phyloP scores from a whole-genome alignment of 2,329 filamentous ascomycete genomes.

The Neurospora sp. region DNA sequence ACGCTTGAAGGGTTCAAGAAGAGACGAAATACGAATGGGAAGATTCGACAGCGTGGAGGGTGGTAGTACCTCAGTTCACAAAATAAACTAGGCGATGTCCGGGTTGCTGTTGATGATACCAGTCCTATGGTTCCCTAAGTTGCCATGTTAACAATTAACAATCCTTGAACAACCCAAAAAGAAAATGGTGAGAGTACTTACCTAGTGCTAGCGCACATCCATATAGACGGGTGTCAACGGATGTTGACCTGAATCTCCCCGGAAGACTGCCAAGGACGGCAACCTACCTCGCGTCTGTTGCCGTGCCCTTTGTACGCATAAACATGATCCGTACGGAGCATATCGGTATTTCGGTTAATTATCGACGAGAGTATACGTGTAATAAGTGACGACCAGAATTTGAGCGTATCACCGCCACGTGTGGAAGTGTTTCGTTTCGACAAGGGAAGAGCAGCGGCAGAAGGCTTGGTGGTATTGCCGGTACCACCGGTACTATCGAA shows the following conservation, averaged over 20 bases:
- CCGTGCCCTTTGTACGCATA: not conserved
- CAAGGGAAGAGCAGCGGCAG: not conserved
- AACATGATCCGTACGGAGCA: not conserved
- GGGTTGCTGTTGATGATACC: not conserved
- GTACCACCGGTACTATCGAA: not conserved
- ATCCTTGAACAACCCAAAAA: not conserved
- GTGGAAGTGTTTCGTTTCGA: not conserved
- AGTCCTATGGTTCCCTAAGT: not conserved
- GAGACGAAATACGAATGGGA: not conserved
- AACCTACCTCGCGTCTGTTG: not conserved
- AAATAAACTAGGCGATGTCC: not conserved
- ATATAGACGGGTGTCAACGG: not conserved
- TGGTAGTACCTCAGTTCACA: not conserved
- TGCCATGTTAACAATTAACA: not conserved
- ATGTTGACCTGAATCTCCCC: conserved; percentile 9
- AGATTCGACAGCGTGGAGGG: not conserved
- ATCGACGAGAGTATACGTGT: not conserved
- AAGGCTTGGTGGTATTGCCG: not conserved
- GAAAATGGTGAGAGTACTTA: not conserved
- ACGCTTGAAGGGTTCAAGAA: not conserved
- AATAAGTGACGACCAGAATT: not conserved
- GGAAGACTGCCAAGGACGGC: conserved; percentile 6
- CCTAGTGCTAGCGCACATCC: not conserved
- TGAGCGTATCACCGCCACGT: not conserved
- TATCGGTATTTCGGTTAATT: not conserved